Percentiles rank a stretch among this genome's conserved stretches.
Conservation (phyloP, 1,284 basidiomycete genomes). For the Taiwanofungus camphoratus region DNA sequence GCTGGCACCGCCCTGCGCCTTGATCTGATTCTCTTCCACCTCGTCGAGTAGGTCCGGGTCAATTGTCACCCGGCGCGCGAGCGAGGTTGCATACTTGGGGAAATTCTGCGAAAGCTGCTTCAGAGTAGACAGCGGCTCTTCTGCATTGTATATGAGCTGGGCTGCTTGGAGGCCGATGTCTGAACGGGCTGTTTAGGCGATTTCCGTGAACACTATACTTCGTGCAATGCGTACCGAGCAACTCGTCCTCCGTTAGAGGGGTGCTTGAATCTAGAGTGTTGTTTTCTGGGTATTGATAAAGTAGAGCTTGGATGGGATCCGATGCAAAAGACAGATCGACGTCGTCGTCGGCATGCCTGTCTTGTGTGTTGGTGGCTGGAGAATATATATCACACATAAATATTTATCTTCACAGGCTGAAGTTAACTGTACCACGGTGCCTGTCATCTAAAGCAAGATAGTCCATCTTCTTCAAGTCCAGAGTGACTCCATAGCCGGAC, state of each 20-base stretch:
- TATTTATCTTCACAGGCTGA: too few species aligned
- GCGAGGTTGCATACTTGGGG: conserved; percentile 72
- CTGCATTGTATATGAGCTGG: conserved; percentile 63
- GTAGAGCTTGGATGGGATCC: conserved; percentile 44
- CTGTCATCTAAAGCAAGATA: conserved; percentile 93
- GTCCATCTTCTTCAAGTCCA: conserved; percentile 96
- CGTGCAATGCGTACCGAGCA: conserved; percentile 38
- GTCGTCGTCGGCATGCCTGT: conserved; percentile 19
- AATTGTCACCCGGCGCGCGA: conserved; percentile 61
- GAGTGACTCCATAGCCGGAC: conserved; percentile 85
- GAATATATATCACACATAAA: too few species aligned
- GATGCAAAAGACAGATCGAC: conserved; percentile 22
- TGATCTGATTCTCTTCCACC: conserved; percentile 49
- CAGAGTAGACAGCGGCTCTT: conserved; percentile 56
- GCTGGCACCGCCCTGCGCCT: conserved; percentile 48
- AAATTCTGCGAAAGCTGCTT: conserved; percentile 81
- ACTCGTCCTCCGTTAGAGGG: conserved; percentile 61
- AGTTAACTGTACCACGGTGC: conserved; percentile 20
- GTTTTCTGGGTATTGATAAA: conserved; percentile 53
- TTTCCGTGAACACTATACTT: too few species aligned
- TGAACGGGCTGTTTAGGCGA: too few species aligned
- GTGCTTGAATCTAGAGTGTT: conserved; percentile 44
- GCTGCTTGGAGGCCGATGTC: conserved; percentile 72
- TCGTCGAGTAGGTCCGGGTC: conserved; percentile 52
- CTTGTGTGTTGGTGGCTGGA: not conserved